Evolutionary conservation across 768 basidiomycete genomes (phyloP), one percentile per base, ranked within the genome.

Genomic region (Pseudohyphozyma bogoriensis): DNA sequence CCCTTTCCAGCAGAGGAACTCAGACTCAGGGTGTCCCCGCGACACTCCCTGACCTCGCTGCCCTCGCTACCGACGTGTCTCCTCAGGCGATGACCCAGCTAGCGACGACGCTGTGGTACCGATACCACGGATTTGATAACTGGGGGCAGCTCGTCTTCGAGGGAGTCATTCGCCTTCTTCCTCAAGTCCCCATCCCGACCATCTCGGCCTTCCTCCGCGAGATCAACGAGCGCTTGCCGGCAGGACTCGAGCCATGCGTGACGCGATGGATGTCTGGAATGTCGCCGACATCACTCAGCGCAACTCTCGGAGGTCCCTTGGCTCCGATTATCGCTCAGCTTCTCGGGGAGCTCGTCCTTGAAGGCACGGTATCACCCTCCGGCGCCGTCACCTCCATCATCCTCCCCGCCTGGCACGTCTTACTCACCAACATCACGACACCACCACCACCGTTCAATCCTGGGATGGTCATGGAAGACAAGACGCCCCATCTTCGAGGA

Each of bases 41-140:
- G 35, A 40, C 53, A 15, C 33, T 58, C 5, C 40, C 46, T 29
- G 65, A 66, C n/a, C 35, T 67, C 16, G 59, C 58, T 28, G 28
- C 59, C 5, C 60, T 67, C 39, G 31, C 47, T 28, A 18, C 52
- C 65, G 62, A 63, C 56, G 31, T 49, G 12, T 55, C 62, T 0
- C 47, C 52, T 3, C 12, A n/a, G 2, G 59, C 59, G n/a, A 28
- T 63, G 42, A 13, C 49, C 20, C 60, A 63, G 15, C 42, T 63
- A 22, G 62, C 56, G 2, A 13, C 42, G 4, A 42, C 53, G 0
- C 35, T 66, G 13, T 33, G 20, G 29, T 31, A 33, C 16, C 61
- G 58, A 3, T 60, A 63, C 47, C 33, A 28, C 2, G 29, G 28
- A 0, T 51, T 35, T n/a, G 56, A 54, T 3, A 29, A 44, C 20